Evolutionary conservation across 371 early-diverging fungal species (phyloP), one percentile per base, ranked within the genome.

Genomic region (Zychaea mexicana): DNA sequence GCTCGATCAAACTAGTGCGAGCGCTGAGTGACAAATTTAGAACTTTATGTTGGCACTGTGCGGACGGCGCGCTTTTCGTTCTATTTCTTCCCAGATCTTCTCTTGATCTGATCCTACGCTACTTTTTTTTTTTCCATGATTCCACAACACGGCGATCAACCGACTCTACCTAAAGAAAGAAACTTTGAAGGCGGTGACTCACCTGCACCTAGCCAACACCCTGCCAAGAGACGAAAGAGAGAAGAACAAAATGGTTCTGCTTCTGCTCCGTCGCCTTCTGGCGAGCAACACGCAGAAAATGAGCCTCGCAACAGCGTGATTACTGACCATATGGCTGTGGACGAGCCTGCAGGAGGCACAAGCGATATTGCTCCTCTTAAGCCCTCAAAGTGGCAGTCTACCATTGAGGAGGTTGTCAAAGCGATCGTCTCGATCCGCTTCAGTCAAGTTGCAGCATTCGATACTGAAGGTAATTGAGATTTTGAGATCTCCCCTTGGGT

Each of bases 401-500:
- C 88, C 9, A 84, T 91, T n/a, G 85, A 90, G 42, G 79, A 74
- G 52, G 84, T 88, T 45, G 85, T 92, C 33, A 88, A 86, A 62
- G 85, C 93, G 30, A 90, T 96, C 62, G 93, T 92, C 13, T 86
- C 91, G 56, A 82, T 90, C 70, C 70, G 91, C 7, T 91, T 91
- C 74, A 84, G 87, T 60, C 90, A 91, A 65, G 88, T 89, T 3
- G 79, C 89, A 15, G 85, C 92, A 9, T 90, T 94, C 76, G 91
- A 91, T 74, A 92, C 95, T 17, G 92, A 96, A 85, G 78, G 79
- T 89, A 27, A 79, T 79, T 49, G 31, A 17, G 7, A 21, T n/a
- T n/a, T n/a, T n/a, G n/a, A n/a, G n/a, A n/a, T n/a, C n/a, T n/a
- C n/a, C n/a, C n/a, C n/a, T n/a, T n/a, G n/a, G n/a, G n/a, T n/a